These are phyloP conservation scores for Zopfochytrium polystomum DNA, from an alignment of 371 early-diverging fungal genomes.

Conservation along the genomic window DNA sequence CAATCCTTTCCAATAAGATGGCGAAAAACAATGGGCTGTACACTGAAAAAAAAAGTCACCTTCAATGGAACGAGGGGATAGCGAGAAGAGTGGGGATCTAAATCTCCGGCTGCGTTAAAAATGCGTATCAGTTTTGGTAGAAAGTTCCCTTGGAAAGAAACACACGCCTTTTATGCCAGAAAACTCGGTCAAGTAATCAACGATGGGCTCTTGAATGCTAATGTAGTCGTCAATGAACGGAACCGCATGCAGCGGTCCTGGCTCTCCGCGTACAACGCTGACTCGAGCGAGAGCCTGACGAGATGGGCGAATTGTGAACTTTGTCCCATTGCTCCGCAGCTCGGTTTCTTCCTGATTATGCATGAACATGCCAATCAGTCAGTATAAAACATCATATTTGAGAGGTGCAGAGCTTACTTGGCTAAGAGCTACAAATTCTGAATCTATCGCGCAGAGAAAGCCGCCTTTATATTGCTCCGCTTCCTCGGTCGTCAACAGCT, in stretches of 20 bases:
- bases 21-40: slow-evolving; percentile 65
- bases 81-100: slow-evolving; percentile 67
- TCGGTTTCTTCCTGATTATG: slow-evolving; percentile 74
- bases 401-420: too few species aligned
- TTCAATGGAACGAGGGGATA: slow-evolving; percentile 84
- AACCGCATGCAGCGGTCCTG: slow-evolving; percentile 59
- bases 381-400: too few species aligned
- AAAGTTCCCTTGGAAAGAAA: too few species aligned
- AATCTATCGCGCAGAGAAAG: slow-evolving; percentile 81
- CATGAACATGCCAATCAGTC: slow-evolving; percentile 49
- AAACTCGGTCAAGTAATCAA: slow-evolving; percentile 87
- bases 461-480: slow-evolving; percentile 63
- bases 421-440: slow-evolving; percentile 83
- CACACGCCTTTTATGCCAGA: slow-evolving; percentile 75
- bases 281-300: slow-evolving; percentile 82
- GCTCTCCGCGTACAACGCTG: slow-evolving; percentile 78
- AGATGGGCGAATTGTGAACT: slow-evolving; percentile 74
- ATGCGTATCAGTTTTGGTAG: too few species aligned
- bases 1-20: too few species aligned
- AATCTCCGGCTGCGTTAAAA: slow-evolving; percentile 63
- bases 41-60: too few species aligned
- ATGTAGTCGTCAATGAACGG: slow-evolving; percentile 97
- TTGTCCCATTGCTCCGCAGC: slow-evolving; percentile 86
- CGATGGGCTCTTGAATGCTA: slow-evolving; percentile 72
- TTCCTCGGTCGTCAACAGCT: slow-evolving; percentile 39